Evolutionary conservation across 805 yeast species (phyloP), one percentile per base, ranked within the genome.

Genomic region (Pichia eremophila): DNA sequence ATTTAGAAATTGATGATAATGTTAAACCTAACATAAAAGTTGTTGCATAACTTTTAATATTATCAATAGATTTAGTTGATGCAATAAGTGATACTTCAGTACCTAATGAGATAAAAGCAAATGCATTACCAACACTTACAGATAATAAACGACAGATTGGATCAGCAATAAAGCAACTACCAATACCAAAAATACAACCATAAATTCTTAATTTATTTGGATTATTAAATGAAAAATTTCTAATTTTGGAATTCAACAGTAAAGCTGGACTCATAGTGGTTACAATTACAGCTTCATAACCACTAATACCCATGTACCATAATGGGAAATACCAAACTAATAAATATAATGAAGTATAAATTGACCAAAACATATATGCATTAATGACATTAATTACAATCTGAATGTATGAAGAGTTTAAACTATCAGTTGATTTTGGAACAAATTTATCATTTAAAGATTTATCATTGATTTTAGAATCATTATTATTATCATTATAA

Each of bases 221-320:
- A 51, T 60, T 61, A 3, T 54, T 46, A 4, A 65, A 60, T 41
- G 76, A 67, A 10, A 74, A 51, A 9, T 53, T 53, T 48, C 74
- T 68, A 4, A 71, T 19, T 8, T 57, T 57, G 0, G 73, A 71
- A 28, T 56, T 43, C 1, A 42, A 27, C 14, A 63, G 48, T 10
- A 60, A 28, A 14, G 56, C 18, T 14, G 95, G 88, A 4, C 85
- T 73, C 11, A 79, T 46, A 37, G 81, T 68, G 22, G 79, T 67
- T 8, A 78, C 60, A 42, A 87, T 71, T 3, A 80, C 74, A 0
- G 84, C 84, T 66, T 93, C 99, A 62, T 85, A 90, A 5, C 99
- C 99, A 2, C 95, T 85, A 41, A 93, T 83, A 8, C 97, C 98
- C 97, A 93, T 89, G 61, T 85, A 78, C 99, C 99, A 93, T 52